Evolutionary conservation across 768 basidiomycete species (phyloP).

Genomic region (Polyporus arcularius): DNA sequence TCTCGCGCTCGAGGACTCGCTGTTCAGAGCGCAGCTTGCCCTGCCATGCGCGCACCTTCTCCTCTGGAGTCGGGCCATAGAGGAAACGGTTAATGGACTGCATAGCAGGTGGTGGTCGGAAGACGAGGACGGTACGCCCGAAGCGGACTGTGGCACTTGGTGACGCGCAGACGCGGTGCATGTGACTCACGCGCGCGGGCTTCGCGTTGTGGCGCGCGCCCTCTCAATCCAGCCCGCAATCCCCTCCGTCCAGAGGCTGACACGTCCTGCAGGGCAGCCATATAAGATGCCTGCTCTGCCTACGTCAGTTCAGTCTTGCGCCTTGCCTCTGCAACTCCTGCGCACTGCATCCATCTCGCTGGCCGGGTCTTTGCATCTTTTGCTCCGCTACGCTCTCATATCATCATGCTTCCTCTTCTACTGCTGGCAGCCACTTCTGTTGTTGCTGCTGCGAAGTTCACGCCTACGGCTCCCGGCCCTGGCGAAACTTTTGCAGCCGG

Average conservation of each 20-base stretch:
- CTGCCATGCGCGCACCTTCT: slow-evolving; percentile 92
- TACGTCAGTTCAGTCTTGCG: not conserved
- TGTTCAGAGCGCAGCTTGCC: slow-evolving; percentile 78
- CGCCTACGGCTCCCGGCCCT: slow-evolving; percentile 41
- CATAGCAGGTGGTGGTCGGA: slow-evolving; percentile 44
- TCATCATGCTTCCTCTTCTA: slow-evolving; percentile 3
- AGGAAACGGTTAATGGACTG: slow-evolving; percentile 90
- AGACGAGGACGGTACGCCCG: slow-evolving; percentile 7
- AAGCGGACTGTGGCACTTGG: slow-evolving; percentile 7
- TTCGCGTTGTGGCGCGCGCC: not conserved
- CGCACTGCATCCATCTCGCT: slow-evolving; percentile 6
- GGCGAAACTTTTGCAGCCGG: slow-evolving; percentile 37
- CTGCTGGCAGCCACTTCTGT: slow-evolving; percentile 1
- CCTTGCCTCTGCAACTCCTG: not conserved
- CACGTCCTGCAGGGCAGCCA: not conserved
- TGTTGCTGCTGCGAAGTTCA: slow-evolving; percentile 25
- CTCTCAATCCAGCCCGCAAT: not conserved
- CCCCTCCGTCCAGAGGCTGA: not conserved
- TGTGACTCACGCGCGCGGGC: slow-evolving; percentile 5
- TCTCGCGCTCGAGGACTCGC: slow-evolving; percentile 88
- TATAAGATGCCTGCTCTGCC: not conserved
- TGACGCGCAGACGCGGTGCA: slow-evolving; percentile 18
- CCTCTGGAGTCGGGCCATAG: slow-evolving; percentile 96
- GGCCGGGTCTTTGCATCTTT: not conserved
- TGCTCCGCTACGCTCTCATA: not conserved